Evolutionary conservation across 1,284 basidiomycete species (phyloP), one percentile per base, ranked within the genome.

Genomic region (Earliella scabrosa): DNA sequence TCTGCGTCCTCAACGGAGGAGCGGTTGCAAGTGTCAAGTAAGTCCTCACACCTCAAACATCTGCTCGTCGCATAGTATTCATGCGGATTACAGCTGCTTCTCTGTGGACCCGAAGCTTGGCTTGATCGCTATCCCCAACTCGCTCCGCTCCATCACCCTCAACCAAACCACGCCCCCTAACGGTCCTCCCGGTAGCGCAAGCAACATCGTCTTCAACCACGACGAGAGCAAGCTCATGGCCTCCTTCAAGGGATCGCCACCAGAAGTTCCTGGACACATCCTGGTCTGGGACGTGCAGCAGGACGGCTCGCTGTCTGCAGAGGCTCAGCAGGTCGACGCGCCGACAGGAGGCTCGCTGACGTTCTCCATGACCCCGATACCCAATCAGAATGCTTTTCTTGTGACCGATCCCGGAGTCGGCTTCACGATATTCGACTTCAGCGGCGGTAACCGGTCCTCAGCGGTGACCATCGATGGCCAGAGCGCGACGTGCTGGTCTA

Each of bases 1-100:
- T 79, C 21, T 82, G 80, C 60, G 73, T 74, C 5, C 66, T 82
- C 32, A 82, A 82, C 65, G 75, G 78, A 21, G 81, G 81, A 13
- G 65, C 65, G 23, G 66, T 77, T 29, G 80, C 80, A 61, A 76
- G 78, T 44, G 77, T 82, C 56, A 75, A 71, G 79, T 81, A 58
- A 47, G 69, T 46, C 5, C 14, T 6, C 27, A 11, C 80, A n/a
- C n/a, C n/a, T n/a, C n/a, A n/a, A n/a, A n/a, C n/a, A n/a, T n/a
- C n/a, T n/a, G n/a, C n/a, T n/a, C n/a, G n/a, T n/a, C n/a, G n/a
- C n/a, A n/a, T n/a, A n/a, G n/a, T n/a, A n/a, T n/a, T n/a, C n/a
- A n/a, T n/a, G n/a, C n/a, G n/a, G n/a, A n/a, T n/a, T 6, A 2
- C 35, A 79, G 78, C 52, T 81, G 81, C 67, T 82, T 73, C 67